Evolutionary conservation across 352 stramenopile species (phyloP).

Genomic region (Globisporangium echinulatum): DNA sequence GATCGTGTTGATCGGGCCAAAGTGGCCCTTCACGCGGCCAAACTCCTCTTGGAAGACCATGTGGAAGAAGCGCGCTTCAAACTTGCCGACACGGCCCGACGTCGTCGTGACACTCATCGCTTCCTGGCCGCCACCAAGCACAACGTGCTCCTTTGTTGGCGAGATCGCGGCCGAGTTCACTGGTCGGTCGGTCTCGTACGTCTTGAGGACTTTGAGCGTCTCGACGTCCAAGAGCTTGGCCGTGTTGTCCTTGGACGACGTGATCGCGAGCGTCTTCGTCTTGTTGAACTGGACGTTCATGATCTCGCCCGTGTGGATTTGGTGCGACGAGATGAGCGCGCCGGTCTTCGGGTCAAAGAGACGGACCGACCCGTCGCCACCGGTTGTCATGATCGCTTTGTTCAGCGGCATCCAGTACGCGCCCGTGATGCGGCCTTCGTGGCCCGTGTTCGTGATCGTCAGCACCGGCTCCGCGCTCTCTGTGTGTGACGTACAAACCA

Average conservation of each 20-base stretch:
- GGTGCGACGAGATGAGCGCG: constrained; percentile 67
- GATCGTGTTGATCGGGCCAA: constrained; percentile 99
- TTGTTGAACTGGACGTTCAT: constrained; percentile 95
- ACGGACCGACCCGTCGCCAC: constrained; percentile 74
- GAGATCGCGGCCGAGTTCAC: constrained; percentile 98
- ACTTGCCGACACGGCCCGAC: constrained; percentile 89
- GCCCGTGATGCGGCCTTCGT: constrained; percentile 74
- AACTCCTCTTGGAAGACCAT: constrained; percentile 99
- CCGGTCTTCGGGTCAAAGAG: constrained; percentile 77
- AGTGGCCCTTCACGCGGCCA: constrained; percentile 97
- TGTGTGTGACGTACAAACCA: constrained; percentile 3
- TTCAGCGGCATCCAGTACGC: constrained; percentile 85
- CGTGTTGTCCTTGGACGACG: constrained; percentile 96
- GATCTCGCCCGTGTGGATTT: constrained; percentile 95
- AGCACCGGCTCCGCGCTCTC: constrained; percentile 55
- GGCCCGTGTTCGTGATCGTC: constrained; percentile 72
- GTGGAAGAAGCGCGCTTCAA: constrained; percentile 98
- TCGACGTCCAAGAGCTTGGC: constrained; percentile 95
- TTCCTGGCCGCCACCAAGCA: constrained; percentile 98
- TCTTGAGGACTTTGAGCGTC: constrained; percentile 95
- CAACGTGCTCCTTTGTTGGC: constrained; percentile 93
- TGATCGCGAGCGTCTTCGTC: constrained; percentile 96
- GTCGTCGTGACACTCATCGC: constrained; percentile 97
- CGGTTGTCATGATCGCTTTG: constrained; percentile 84
- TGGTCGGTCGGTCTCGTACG: constrained; percentile 97